phyloP scores from a whole-genome alignment of 306 rosid species.

The Elaeagnus macrophylla region DNA sequence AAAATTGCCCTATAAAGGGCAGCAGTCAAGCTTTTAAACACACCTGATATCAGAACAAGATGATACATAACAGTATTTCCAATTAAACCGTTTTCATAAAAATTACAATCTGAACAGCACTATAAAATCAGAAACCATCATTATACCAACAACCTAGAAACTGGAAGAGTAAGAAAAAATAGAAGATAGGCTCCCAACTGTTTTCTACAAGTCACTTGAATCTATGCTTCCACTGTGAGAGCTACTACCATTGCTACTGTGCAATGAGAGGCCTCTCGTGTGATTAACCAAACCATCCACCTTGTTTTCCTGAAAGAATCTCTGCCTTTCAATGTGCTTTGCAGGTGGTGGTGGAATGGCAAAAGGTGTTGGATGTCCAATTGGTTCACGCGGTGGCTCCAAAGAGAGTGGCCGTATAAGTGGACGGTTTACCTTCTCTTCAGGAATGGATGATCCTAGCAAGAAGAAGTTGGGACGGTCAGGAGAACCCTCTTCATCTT shows the following conservation, averaged over 20 bases:
- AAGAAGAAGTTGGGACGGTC: slow-evolving; percentile 40
- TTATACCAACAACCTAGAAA: slow-evolving; percentile 14
- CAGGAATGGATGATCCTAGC: slow-evolving; percentile 39
- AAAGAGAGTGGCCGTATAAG: slow-evolving; percentile 56
- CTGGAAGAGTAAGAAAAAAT: background rate
- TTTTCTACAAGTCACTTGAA: slow-evolving; percentile 45
- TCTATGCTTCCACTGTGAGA: slow-evolving; percentile 85
- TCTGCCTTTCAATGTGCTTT: slow-evolving; percentile 79
- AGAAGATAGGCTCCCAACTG: slow-evolving; percentile 9
- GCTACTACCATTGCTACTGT: slow-evolving; percentile 73
- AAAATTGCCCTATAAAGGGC: no score
- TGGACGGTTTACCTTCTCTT: slow-evolving; percentile 66
- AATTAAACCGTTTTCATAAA: no score
- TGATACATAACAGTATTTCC: no score
- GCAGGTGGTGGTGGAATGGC: slow-evolving; percentile 90
- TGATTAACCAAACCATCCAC: slow-evolving; percentile 54
- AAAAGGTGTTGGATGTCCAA: slow-evolving; percentile 28
- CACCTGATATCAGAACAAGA: no score
- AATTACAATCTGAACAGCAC: slow-evolving; percentile 1
- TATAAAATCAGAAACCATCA: slow-evolving; percentile 21
- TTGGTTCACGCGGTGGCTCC: slow-evolving; percentile 36
- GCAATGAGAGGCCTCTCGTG: slow-evolving; percentile 69
- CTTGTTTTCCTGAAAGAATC: slow-evolving; percentile 72
- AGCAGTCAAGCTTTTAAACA: no score
- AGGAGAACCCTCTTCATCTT: slow-evolving; percentile 50